Evolutionary conservation across 2,329 filamentous ascomycete species (phyloP), one percentile per base, ranked within the genome.

Genomic region (Claviceps africana): DNA sequence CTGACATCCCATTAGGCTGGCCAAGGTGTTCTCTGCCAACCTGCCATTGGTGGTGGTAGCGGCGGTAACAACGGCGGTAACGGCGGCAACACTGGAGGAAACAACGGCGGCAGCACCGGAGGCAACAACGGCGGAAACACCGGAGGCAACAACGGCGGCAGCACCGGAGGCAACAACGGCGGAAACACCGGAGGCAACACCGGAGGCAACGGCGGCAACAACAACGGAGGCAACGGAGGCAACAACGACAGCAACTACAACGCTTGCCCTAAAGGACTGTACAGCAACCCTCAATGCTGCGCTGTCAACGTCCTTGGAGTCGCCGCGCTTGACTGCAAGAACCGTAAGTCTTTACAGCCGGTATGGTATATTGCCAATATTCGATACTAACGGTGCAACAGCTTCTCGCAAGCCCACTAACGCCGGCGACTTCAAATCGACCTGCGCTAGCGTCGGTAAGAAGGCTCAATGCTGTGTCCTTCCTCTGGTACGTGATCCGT

Each of bases 241-340:
- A 47, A 31, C 33, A 46, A 50, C n/a, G 28, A 9, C n/a, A 37
- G 39, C 19, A 17, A 19, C 25, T 50, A 52, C 46, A 19, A 46
- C 1, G 40, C 46, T 33, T 54, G 53, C 28, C 30, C 50, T 15
- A 21, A 39, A n/a, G 42, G 50, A 43, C 43, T 58, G 25, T 53
- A 53, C 50, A 40, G 48, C 51, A 53, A 49, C 37, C 37, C 56
- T n/a, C 53, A 56, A 50, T 58, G 56, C 39, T 58, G 56, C 50
- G 8, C 13, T 21, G 46, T 46, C 15, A 22, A 44, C 10, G 11
- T 57, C 19, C 52, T 58, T 4, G 54, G 52, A 5, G 4, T 57
- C 1, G 11, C 48, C 6, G 51, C 17, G 31, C 50, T 58, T 3
- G 53, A 50, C 51, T 58, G 56, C 46, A 1, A 9, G 1, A 50